Conservation (phyloP, 2,329 filamentous ascomycete genomes). For the Colletotrichum noveboracense region DNA sequence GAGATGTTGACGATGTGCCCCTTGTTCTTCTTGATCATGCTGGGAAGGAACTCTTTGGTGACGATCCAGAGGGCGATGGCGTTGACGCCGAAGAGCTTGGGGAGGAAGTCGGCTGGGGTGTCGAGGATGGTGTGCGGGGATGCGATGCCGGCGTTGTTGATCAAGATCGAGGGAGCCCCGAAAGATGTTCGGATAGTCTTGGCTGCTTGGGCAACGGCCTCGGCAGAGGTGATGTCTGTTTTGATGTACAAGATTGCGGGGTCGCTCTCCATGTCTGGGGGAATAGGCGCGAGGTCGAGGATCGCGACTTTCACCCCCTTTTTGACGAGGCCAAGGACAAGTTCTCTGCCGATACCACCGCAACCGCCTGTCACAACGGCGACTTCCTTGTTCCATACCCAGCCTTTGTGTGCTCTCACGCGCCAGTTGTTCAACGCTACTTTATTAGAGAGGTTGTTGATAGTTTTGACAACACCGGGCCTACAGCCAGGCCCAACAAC, state of each 20-base stretch:
- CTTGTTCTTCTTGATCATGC: constrained; percentile 61
- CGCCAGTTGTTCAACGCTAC: neutral
- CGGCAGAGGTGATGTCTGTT: neutral
- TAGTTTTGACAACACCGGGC: neutral
- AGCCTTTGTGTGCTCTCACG: neutral
- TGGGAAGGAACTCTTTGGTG: constrained; percentile 60
- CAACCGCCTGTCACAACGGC: neutral
- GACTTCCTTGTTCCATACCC: neutral
- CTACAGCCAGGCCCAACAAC: neutral
- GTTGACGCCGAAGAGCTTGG: constrained; percentile 65
- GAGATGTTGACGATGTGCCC: constrained; percentile 67
- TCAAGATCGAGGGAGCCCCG: constrained; percentile 57
- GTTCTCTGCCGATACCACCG: neutral
- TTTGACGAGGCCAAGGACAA: neutral
- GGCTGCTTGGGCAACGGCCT: neutral
- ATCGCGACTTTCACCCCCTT: neutral
- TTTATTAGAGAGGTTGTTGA: neutral
- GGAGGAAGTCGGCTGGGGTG: constrained; percentile 50
- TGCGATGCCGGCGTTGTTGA: constrained; percentile 64
- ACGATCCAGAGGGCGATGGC: constrained; percentile 62
- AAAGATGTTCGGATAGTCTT: neutral
- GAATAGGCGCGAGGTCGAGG: neutral
- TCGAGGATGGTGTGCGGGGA: constrained; percentile 57
- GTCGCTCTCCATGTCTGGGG: neutral
- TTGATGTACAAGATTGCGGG: neutral